Percentiles rank a stretch among this genome's conserved stretches.
These are phyloP conservation scores for Chalciporus pseudorubinellus DNA, from an alignment of 768 basidiomycete species.

Conservation along the genomic window DNA sequence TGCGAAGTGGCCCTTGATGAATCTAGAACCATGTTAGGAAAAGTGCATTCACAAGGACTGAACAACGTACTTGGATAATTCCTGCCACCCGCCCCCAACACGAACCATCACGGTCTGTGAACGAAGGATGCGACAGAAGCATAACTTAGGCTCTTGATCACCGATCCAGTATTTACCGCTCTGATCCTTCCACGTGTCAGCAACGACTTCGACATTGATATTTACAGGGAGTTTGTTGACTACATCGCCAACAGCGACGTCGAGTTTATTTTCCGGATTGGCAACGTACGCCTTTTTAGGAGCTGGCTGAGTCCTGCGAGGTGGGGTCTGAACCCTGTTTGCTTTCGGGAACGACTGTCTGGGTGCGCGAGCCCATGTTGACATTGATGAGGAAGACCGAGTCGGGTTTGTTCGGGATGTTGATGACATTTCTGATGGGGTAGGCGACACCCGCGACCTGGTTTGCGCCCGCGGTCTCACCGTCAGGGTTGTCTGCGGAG, in stretches of 20 bases:
- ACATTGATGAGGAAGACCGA: slow-evolving; percentile 45
- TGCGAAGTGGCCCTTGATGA: slow-evolving; percentile 83
- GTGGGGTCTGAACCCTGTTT: slow-evolving; percentile 46
- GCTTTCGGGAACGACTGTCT: slow-evolving; percentile 54
- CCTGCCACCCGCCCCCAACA: slow-evolving; percentile 93
- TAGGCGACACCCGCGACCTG: slow-evolving; percentile 54
- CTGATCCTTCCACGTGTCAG: slow-evolving; percentile 86
- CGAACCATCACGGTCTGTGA: slow-evolving; percentile 96
- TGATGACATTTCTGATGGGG: slow-evolving; percentile 57
- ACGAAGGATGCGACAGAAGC: slow-evolving; percentile 88
- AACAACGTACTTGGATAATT: slow-evolving; percentile 75
- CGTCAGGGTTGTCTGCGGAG: slow-evolving; percentile 31
- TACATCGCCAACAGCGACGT: slow-evolving; percentile 89
- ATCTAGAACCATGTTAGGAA: slow-evolving; percentile 44
- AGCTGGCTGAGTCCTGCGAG: slow-evolving; percentile 35
- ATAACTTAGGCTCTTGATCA: slow-evolving; percentile 83
- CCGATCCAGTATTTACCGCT: slow-evolving; percentile 98
- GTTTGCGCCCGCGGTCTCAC: slow-evolving; percentile 42
- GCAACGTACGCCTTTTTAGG: slow-evolving; percentile 74
- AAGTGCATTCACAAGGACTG: neutral
- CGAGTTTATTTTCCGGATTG: slow-evolving; percentile 87
- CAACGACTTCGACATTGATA: slow-evolving; percentile 78
- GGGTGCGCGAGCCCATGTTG: slow-evolving; percentile 69
- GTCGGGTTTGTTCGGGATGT: slow-evolving; percentile 47
- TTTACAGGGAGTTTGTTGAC: slow-evolving; percentile 85